Conservation (phyloP, 345 rosid genomes). For the Murraya paniculata region DNA sequence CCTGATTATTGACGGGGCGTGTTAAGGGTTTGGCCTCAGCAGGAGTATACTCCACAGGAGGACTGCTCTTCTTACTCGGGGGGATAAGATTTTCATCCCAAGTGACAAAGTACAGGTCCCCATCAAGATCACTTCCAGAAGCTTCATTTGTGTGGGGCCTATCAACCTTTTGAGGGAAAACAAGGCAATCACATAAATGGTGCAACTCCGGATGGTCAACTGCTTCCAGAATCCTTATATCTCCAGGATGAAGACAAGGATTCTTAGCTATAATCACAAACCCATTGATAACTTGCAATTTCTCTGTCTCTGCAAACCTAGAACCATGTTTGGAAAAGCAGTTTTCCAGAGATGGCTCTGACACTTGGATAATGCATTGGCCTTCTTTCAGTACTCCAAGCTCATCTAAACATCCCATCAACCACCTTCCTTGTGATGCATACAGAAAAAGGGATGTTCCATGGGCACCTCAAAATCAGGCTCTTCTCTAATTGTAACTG, state of each 20-base stretch:
- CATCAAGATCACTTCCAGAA: slow-evolving; percentile 96
- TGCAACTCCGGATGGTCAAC: slow-evolving; percentile 70
- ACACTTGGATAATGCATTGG: slow-evolving; percentile 87
- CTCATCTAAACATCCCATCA: slow-evolving; percentile 93
- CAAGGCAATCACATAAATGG: slow-evolving; percentile 78
- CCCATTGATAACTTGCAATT: slow-evolving; percentile 58
- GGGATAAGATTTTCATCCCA: slow-evolving; percentile 93
- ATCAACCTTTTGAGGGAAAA: slow-evolving; percentile 88
- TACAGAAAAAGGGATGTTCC: slow-evolving; percentile 53
- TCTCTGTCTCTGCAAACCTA: slow-evolving; percentile 51
- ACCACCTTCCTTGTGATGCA: slow-evolving; percentile 66
- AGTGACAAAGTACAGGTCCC: slow-evolving; percentile 82
- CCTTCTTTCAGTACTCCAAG: slow-evolving; percentile 74
- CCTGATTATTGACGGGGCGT: slow-evolving; percentile 61
- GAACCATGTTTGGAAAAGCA: slow-evolving; percentile 80
- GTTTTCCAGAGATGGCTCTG: slow-evolving; percentile 64
- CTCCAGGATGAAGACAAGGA: slow-evolving; percentile 96
- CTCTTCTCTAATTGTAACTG: slow-evolving; percentile 45
- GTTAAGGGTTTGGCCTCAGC: slow-evolving; percentile 27
- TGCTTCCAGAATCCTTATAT: slow-evolving; percentile 81
- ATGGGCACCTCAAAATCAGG: slow-evolving; percentile 58
- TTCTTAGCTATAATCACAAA: slow-evolving; percentile 73
- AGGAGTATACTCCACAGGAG: slow-evolving; percentile 64
- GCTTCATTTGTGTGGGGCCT: slow-evolving; percentile 89
- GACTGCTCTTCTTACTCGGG: slow-evolving; percentile 64